Conservation (phyloP, 2,329 filamentous ascomycete species). For the Tolypocladium sp. region DNA sequence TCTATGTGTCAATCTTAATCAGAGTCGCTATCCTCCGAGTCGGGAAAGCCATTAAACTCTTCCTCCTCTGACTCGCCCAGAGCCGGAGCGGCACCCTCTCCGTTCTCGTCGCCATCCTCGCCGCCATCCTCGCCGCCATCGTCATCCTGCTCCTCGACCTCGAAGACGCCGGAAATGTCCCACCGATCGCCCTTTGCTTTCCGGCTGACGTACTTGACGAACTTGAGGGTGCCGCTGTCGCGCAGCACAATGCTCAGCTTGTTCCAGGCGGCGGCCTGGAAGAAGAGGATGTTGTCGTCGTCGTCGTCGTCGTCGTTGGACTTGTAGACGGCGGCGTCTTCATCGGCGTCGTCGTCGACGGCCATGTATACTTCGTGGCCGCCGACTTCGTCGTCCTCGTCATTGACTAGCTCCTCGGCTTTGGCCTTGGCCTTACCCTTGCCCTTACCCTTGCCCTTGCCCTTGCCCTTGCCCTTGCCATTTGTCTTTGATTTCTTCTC, state of each 20-base stretch:
- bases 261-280: constrained; percentile 69
- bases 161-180: constrained; percentile 77
- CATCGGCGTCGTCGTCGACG: constrained; percentile 60
- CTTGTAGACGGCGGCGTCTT: constrained; percentile 84
- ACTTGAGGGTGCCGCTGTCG: constrained; percentile 77
- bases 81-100: constrained; percentile 20
- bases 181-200: constrained; percentile 81
- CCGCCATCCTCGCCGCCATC: constrained; percentile 27
- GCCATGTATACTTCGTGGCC: constrained; percentile 93
- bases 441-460: constrained; percentile 21
- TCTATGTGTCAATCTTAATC: constrained; percentile 12
- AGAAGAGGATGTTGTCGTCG: constrained; percentile 61
- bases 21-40: constrained; percentile 27
- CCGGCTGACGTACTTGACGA: constrained; percentile 90
- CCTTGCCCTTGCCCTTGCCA: constrained; percentile 12
- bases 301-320: constrained; percentile 71
- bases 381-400: constrained; percentile 49
- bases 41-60: constrained; percentile 50
- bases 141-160: constrained; percentile 51
- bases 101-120: constrained; percentile 24
- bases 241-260: constrained; percentile 82
- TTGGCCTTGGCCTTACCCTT: constrained; percentile 20
- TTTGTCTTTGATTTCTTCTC: constrained; percentile 22
- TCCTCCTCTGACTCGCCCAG: constrained; percentile 39
- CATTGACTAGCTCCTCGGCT: constrained; percentile 19